Evolutionary conservation across 2,329 filamentous ascomycete genomes (phyloP).

Genomic region (Daldinia sp.): DNA sequence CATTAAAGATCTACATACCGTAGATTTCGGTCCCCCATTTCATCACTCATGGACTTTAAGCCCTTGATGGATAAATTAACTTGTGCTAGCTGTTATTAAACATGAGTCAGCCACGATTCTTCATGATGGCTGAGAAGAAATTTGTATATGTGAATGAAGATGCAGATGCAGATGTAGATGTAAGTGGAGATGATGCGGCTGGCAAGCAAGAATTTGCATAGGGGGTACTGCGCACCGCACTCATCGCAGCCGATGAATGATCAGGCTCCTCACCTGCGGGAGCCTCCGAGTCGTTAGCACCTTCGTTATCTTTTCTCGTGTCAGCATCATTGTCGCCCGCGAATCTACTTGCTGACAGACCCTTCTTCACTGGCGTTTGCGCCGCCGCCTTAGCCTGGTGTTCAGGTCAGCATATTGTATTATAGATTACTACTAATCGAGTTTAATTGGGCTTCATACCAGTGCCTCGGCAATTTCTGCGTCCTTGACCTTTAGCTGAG

Average conservation of each 20-base stretch:
- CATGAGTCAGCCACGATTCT: conserved; percentile 39
- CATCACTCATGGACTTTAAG: conserved; percentile 66
- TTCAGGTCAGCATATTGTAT: conserved; percentile 29
- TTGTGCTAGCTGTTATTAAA: conserved; percentile 57
- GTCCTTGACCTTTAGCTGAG: conserved; percentile 66
- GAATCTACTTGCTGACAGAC: conserved; percentile 67
- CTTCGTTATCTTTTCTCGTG: conserved; percentile 53
- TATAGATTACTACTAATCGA: conserved; percentile 17
- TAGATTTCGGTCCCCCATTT: conserved; percentile 68
- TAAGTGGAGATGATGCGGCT: conserved; percentile 45
- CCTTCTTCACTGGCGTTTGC: conserved; percentile 58
- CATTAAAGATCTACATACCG: conserved; percentile 48
- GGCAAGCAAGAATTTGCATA: conserved; percentile 52
- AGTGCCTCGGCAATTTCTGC: conserved; percentile 72
- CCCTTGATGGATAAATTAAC: conserved; percentile 60
- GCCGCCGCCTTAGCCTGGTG: conserved; percentile 60
- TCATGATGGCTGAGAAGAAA: conserved; percentile 5
- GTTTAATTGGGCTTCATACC: conserved; percentile 54
- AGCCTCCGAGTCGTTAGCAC: conserved; percentile 49
- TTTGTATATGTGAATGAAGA: conserved; percentile 24
- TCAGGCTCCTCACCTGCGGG: conserved; percentile 70
- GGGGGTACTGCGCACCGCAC: conserved; percentile 72
- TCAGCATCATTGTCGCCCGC: conserved; percentile 57
- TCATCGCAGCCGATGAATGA: conserved; percentile 73
- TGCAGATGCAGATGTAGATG: conserved; percentile 35